Percentiles rank a stretch among this genome's conserved stretches.
phyloP scores from a whole-genome alignment of 352 stramenopile species.

The Ophiocytium majus region DNA sequence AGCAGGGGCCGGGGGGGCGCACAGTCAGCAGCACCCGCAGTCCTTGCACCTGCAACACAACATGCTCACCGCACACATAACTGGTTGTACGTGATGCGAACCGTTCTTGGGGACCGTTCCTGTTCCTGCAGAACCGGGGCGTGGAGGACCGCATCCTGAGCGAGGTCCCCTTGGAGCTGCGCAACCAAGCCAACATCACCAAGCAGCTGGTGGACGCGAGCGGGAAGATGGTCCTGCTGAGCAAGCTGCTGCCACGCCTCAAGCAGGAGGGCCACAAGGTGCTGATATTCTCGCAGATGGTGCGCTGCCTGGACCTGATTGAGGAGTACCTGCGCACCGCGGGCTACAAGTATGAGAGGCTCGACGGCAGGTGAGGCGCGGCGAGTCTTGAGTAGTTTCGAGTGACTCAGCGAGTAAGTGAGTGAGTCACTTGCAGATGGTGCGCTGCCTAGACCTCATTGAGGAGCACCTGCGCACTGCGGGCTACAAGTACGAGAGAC shows the following conservation, averaged over 20 bases:
- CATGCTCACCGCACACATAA: too few relatives aligned
- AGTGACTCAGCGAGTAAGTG: too few relatives aligned
- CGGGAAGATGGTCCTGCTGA: conserved; percentile 85
- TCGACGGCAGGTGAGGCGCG: conserved; percentile 37
- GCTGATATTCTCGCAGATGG: conserved; percentile 95
- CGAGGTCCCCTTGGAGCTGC: conserved; percentile 56
- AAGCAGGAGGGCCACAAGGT: conserved; percentile 92
- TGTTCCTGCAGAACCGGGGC: conserved; percentile 93
- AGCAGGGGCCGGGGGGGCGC: too few relatives aligned
- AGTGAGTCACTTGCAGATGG: too few relatives aligned
- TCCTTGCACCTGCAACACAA: too few relatives aligned
- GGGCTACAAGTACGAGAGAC: conserved; percentile 82
- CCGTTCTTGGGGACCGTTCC: too few relatives aligned
- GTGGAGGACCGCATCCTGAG: conserved; percentile 65
- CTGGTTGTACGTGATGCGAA: too few relatives aligned
- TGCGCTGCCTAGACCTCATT: conserved; percentile 83
- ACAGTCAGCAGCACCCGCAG: too few relatives aligned
- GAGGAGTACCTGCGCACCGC: conserved; percentile 88
- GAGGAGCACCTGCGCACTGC: conserved; percentile 71
- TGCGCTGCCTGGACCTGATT: conserved; percentile 92
- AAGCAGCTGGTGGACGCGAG: conserved; percentile 75
- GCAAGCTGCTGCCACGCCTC: conserved; percentile 96
- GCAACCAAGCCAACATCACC: conserved; percentile 45
- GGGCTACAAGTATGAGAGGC: conserved; percentile 51
- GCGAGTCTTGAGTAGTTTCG: too few relatives aligned